Percentiles rank a stretch among this genome's conserved stretches.
Conservation (phyloP, 2,329 filamentous ascomycete species). For the Alternaria tenuissima region DNA sequence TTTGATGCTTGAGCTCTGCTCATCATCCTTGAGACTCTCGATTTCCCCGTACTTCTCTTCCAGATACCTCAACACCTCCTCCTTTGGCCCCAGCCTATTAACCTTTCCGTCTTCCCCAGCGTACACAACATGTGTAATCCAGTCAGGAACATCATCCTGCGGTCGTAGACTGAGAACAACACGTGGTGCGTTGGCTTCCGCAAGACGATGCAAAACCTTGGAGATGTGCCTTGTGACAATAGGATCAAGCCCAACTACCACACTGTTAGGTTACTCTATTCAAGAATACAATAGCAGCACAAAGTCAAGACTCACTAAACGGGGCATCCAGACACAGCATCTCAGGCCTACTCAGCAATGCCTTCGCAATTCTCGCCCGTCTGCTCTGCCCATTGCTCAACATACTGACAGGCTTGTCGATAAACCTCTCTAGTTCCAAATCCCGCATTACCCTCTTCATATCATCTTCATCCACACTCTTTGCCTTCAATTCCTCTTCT, state of each 20-base stretch:
- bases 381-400: constrained; percentile 93
- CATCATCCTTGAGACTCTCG: constrained; percentile 20
- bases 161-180: constrained; percentile 81
- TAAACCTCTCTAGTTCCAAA: constrained; percentile 71
- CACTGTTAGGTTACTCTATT: neutral
- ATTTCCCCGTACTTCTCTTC: constrained; percentile 35
- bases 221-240: constrained; percentile 78
- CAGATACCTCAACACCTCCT: constrained; percentile 64
- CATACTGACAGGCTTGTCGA: constrained; percentile 85
- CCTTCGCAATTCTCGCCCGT: constrained; percentile 85
- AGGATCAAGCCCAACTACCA: constrained; percentile 83
- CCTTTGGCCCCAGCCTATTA: constrained; percentile 70
- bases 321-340: constrained; percentile 85
- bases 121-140: constrained; percentile 86
- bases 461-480: constrained; percentile 55
- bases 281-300: neutral
- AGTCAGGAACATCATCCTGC: constrained; percentile 86
- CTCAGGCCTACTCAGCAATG: constrained; percentile 79
- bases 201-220: constrained; percentile 72
- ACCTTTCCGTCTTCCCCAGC: constrained; percentile 73
- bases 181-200: constrained; percentile 71
- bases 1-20: constrained; percentile 24
- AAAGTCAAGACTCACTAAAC: constrained; percentile 67
- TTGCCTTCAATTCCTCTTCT: constrained; percentile 57
- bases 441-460: constrained; percentile 73